Evolutionary conservation across 345 rosid species (phyloP), one percentile per base, ranked within the genome.

Genomic region (Populus deltoides): DNA sequence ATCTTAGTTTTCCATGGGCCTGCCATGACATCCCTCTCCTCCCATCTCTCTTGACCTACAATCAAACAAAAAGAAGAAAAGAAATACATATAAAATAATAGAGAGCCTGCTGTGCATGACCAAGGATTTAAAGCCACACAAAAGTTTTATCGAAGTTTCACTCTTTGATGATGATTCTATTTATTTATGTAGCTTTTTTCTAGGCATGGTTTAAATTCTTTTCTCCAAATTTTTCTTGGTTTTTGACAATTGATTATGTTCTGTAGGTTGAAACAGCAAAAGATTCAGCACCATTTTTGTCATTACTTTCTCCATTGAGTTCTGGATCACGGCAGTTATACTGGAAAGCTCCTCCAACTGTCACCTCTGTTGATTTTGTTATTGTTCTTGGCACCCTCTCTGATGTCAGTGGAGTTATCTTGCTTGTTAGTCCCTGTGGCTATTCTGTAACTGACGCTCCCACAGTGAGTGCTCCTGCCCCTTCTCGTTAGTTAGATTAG

Each of bases 351-450:
- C 94, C 99, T 75, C 77, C 97, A 29, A 82, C 81, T 84, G 73
- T 84, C 76, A 68, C 85, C 47, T 83, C 86, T 83, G 86, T 84
- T 79, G 97, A 96, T 82, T 85, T 94, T 83, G 91, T 72, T 82
- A 83, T 90, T 81, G 90, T 85, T 78, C 97, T 96, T 51, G 83
- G 90, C 76, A 82, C 79, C 77, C 88, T 89, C 69, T 91, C 97
- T 36, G 97, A 96, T 84, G 99, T 93, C 80, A 89, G 76, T 84
- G 92, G 93, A 76, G 93, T 93, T 66, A 75, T 92, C 77, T 82
- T 96, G 83, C 92, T 96, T 33, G 89, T 92, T 80, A 92, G 98
- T 89, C 90, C 97, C 31, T 93, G 97, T 80, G 99, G 98, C 85
- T 93, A 96, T 87, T 92, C 98, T 76, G 90, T 76, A 22, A 86